Conservation (phyloP, 1,139 yeast genomes). For the Sugiyamaella castrensis region DNA sequence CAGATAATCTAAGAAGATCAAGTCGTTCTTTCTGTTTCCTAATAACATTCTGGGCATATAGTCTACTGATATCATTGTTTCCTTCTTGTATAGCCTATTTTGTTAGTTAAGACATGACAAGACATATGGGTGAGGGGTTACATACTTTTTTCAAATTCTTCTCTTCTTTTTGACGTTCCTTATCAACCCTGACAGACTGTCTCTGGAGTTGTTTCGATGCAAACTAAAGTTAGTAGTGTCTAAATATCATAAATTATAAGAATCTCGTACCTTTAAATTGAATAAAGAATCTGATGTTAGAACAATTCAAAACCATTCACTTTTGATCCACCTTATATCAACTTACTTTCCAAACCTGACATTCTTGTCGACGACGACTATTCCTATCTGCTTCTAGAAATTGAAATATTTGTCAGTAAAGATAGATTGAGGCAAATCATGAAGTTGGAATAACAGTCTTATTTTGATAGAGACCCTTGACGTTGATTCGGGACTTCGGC, state of each 20-base stretch:
- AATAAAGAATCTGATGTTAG: constrained; percentile 9
- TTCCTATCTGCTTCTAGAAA: no score
- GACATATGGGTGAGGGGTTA: constrained; percentile 32
- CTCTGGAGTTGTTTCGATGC: constrained; percentile 90
- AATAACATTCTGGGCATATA: constrained; percentile 95
- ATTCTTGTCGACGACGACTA: constrained; percentile 24
- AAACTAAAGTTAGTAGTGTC: constrained; percentile 50
- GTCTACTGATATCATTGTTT: constrained; percentile 86
- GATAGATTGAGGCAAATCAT: no score
- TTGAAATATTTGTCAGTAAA: no score
- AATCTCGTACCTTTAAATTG: constrained; percentile 20
- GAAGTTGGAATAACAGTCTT: no score
- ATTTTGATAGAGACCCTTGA: no score
- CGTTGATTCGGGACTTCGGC: no score
- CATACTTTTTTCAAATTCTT: constrained; percentile 75
- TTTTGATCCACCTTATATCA: neutral
- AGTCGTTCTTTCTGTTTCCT: constrained; percentile 86
- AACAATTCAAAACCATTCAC: no score
- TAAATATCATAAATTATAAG: no score
- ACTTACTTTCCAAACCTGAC: constrained; percentile 52
- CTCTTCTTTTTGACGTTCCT: constrained; percentile 84
- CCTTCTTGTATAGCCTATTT: constrained; percentile 84
- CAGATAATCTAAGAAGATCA: constrained; percentile 75
- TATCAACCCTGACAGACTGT: constrained; percentile 87
- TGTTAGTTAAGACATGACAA: neutral